These are phyloP conservation scores for Panicum hallii DNA, from an alignment of 202 grass and related monocot species.

Conservation along the genomic window DNA sequence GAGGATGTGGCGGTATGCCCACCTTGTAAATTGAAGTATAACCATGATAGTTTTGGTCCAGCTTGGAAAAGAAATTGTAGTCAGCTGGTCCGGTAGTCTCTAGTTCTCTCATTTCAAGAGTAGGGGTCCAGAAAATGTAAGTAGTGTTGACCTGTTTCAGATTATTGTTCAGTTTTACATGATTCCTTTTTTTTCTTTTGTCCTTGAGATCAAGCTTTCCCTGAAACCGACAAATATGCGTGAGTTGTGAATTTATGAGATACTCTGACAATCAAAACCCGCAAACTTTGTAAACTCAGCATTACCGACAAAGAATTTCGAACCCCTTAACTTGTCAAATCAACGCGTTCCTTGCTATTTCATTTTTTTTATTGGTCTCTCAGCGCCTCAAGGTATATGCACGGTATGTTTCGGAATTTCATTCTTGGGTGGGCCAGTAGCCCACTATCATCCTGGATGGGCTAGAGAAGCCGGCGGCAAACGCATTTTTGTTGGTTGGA, in stretches of 20 bases:
- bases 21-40: conserved; percentile 7
- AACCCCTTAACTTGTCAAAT: background rate
- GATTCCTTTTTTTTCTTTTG: background rate
- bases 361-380: background rate
- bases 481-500: background rate
- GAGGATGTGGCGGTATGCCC: background rate
- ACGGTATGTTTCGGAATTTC: background rate
- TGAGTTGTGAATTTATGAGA: background rate
- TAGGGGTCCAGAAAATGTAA: conserved; percentile 4
- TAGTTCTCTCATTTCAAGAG: background rate
- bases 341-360: background rate
- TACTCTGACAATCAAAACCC: background rate
- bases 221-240: background rate
- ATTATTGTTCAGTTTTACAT: background rate
- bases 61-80: conserved; percentile 34
- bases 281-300: background rate
- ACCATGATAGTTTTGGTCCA: conserved; percentile 1
- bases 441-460: background rate
- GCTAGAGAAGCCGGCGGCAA: background rate
- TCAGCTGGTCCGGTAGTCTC: conserved; percentile 8
- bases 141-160: background rate
- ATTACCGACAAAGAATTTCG: background rate
- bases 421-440: background rate
- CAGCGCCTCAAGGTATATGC: background rate
- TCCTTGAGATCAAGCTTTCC: background rate